Conservation (phyloP, 495 filamentous ascomycete genomes). For the Aspergillus saccharolyticus region DNA sequence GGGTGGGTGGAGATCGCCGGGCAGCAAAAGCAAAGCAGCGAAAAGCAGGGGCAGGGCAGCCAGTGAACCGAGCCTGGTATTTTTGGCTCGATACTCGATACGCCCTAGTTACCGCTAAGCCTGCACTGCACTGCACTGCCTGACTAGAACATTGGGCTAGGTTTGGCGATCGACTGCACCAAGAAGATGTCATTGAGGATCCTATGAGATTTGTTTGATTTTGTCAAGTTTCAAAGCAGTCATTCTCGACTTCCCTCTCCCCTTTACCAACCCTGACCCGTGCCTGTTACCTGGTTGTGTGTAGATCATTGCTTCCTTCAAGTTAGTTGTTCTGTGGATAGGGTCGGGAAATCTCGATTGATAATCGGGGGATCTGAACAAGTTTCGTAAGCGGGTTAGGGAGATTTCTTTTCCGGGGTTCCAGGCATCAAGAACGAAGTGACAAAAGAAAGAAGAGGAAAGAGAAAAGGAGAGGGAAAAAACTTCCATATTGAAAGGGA, state of each 20-base stretch:
- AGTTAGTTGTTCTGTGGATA: too few species aligned
- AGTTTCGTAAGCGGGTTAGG: not conserved
- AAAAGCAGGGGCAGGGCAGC: slow-evolving; percentile 14
- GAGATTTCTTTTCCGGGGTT: not conserved
- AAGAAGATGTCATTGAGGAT: not conserved
- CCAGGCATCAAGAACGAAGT: not conserved
- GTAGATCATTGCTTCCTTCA: not conserved
- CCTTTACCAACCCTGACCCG: not conserved
- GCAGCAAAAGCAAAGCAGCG: not conserved
- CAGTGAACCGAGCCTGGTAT: slow-evolving; percentile 19
- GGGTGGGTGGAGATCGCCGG: slow-evolving; percentile 14
- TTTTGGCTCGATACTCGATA: slow-evolving; percentile 13
- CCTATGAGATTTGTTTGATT: not conserved
- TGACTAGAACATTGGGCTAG: slow-evolving; percentile 8
- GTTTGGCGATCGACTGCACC: slow-evolving; percentile 10
- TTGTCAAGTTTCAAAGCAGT: too few species aligned
- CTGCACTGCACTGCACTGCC: slow-evolving; percentile 12
- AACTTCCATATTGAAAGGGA: not conserved
- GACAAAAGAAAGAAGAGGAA: not conserved
- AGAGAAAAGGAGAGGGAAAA: not conserved
- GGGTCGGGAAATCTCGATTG: not conserved
- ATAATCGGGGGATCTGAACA: not conserved
- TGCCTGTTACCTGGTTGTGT: not conserved
- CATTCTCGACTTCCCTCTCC: not conserved
- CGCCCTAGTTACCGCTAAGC: slow-evolving; percentile 10